Evolutionary conservation across 2,329 filamentous ascomycete species (phyloP).

Genomic region (Microsporum canis): DNA sequence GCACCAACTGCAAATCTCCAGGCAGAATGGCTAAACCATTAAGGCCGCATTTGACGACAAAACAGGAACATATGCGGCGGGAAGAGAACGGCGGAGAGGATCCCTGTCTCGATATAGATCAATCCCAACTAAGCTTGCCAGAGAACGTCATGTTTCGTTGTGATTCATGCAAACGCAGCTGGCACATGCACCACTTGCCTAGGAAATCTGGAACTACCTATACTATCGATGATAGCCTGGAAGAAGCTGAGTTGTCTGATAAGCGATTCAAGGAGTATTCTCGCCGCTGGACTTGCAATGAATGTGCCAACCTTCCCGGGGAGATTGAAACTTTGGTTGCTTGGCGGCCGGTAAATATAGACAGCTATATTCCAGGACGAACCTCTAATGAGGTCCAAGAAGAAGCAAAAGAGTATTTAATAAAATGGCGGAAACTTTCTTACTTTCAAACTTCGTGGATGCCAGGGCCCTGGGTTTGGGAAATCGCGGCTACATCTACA

Average conservation of each 20-base stretch:
- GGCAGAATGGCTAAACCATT: conserved; percentile 66
- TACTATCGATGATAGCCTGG: conserved; percentile 19
- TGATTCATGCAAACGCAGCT: conserved; percentile 60
- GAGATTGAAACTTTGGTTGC: conserved; percentile 73
- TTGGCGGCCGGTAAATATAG: conserved; percentile 62
- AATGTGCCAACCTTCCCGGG: conserved; percentile 53
- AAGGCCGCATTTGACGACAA: conserved; percentile 56
- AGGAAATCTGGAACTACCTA: conserved; percentile 23
- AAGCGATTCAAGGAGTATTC: conserved; percentile 62
- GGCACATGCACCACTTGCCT: conserved; percentile 75
- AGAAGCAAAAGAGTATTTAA: conserved; percentile 78
- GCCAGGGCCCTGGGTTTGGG: conserved; percentile 79
- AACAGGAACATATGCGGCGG: conserved; percentile 73
- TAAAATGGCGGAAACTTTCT: conserved; percentile 75
- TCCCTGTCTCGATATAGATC: conserved; percentile 55
- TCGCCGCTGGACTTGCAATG: conserved; percentile 64
- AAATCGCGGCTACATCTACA: conserved; percentile 52
- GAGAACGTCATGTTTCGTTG: conserved; percentile 77
- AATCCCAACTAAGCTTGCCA: conserved; percentile 59
- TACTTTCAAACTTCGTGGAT: conserved; percentile 80
- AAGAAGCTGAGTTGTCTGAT: conserved; percentile 30
- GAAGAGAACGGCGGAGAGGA: conserved; percentile 69
- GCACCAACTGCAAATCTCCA: conserved; percentile 55
- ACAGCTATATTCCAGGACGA: conserved; percentile 44
- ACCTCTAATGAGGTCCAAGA: conserved; percentile 50